Evolutionary conservation across 2,329 filamentous ascomycete genomes (phyloP).

Genomic region (Thielaviopsis punctulata): DNA sequence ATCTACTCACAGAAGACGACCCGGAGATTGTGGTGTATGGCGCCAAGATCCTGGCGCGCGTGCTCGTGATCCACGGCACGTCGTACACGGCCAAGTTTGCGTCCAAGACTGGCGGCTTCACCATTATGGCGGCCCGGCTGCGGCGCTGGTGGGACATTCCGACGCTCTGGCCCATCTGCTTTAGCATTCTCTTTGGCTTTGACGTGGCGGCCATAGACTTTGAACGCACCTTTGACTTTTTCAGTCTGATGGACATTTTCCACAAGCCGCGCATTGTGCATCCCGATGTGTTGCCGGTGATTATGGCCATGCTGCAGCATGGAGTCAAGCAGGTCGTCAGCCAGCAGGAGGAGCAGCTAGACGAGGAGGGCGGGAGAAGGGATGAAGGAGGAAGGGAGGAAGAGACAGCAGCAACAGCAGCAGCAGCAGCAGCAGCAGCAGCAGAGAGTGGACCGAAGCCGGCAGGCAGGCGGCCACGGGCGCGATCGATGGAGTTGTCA

Average conservation of each 20-base stretch:
- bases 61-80: constrained; percentile 67
- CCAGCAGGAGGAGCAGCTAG: constrained; percentile 41
- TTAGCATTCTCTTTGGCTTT: constrained; percentile 73
- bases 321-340: constrained; percentile 56
- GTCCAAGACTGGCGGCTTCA: constrained; percentile 69
- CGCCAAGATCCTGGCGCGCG: constrained; percentile 64
- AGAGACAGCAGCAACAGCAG: neutral
- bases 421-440: neutral
- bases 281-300: constrained; percentile 61
- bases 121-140: constrained; percentile 64
- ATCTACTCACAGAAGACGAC: constrained; percentile 76
- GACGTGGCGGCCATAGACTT: constrained; percentile 63
- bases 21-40: constrained; percentile 67
- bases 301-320: constrained; percentile 74
- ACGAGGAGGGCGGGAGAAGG: constrained; percentile 26
- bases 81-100: constrained; percentile 74
- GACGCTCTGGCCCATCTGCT: constrained; percentile 70
- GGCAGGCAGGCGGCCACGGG: constrained; percentile 24
- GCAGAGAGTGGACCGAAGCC: neutral
- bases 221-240: constrained; percentile 55
- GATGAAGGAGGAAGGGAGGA: neutral
- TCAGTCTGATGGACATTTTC: constrained; percentile 59
- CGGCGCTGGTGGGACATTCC: constrained; percentile 80
- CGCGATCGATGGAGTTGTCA: constrained; percentile 49
- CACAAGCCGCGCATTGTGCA: constrained; percentile 50